Conservation (phyloP, 768 basidiomycete genomes). For the Candolleomyces eurysporus region DNA sequence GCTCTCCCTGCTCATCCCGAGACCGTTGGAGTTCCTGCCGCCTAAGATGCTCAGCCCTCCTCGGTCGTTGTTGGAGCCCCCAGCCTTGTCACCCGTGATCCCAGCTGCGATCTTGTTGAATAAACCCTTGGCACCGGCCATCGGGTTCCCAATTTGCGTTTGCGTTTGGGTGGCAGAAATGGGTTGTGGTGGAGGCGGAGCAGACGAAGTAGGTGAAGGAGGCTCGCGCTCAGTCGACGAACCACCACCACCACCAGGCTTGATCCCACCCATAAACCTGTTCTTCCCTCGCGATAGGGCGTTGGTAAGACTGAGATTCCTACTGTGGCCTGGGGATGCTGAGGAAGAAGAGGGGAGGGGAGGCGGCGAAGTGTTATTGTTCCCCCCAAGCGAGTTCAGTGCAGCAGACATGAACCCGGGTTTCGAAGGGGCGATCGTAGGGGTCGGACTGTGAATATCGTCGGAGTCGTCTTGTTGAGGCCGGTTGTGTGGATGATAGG, state of each 20-base stretch:
- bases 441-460: background rate
- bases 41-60: background rate
- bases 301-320: conserved; percentile 24
- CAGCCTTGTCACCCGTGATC: background rate
- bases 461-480: background rate
- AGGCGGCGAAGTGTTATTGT: background rate
- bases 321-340: background rate
- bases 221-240: background rate
- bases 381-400: background rate
- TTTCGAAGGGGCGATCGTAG: background rate
- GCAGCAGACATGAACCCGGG: background rate
- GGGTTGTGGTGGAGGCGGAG: background rate
- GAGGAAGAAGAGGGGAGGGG: background rate
- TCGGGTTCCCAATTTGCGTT: background rate
- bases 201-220: background rate
- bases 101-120: conserved; percentile 10
- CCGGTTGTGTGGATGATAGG: background rate
- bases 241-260: background rate
- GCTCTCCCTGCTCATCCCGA: conserved; percentile 3
- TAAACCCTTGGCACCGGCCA: conserved; percentile 3
- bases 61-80: background rate
- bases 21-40: background rate
- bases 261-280: conserved; percentile 14
- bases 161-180: background rate
- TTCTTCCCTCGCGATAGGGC: conserved; percentile 18